phyloP scores from a whole-genome alignment of 805 yeast species.

The Kazachstania viticola region DNA sequence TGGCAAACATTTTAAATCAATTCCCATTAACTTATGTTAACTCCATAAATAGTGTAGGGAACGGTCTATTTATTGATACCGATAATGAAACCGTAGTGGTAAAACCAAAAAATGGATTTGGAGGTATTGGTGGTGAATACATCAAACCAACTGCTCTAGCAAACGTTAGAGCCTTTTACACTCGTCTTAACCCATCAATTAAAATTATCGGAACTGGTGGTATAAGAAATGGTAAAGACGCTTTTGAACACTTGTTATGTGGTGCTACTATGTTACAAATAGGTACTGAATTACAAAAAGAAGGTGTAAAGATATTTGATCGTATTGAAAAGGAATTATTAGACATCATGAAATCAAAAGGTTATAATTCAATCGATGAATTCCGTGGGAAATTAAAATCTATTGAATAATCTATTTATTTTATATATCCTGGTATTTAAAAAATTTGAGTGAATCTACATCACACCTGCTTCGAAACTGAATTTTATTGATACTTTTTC shows the following conservation, averaged over 20 bases:
- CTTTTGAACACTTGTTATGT: constrained; percentile 23
- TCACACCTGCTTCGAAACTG: not conserved
- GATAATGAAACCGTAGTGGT: constrained; percentile 23
- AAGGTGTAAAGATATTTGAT: constrained; percentile 19
- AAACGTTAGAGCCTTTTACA: constrained; percentile 24
- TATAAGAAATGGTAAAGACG: constrained; percentile 22
- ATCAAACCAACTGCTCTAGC: constrained; percentile 26
- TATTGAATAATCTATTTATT: constrained; percentile 5
- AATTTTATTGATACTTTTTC: not conserved
- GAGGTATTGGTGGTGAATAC: constrained; percentile 26
- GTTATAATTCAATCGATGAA: constrained; percentile 21
- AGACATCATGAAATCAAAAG: constrained; percentile 18
- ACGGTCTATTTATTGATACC: constrained; percentile 21
- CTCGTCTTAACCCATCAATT: constrained; percentile 20
- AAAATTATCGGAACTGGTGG: constrained; percentile 25
- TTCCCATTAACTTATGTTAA: constrained; percentile 22
- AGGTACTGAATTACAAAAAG: constrained; percentile 21
- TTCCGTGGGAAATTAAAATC: constrained; percentile 23
- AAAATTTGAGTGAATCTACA: no score
- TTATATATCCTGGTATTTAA: not conserved
- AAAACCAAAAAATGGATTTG: constrained; percentile 25
- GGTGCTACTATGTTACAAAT: constrained; percentile 25
- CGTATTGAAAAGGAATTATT: constrained; percentile 15
- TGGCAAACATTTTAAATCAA: constrained; percentile 19
- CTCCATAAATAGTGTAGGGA: constrained; percentile 23